Evolutionary conservation across 129 eudicot species (phyloP).

Genomic region (Lonicera japonica): DNA sequence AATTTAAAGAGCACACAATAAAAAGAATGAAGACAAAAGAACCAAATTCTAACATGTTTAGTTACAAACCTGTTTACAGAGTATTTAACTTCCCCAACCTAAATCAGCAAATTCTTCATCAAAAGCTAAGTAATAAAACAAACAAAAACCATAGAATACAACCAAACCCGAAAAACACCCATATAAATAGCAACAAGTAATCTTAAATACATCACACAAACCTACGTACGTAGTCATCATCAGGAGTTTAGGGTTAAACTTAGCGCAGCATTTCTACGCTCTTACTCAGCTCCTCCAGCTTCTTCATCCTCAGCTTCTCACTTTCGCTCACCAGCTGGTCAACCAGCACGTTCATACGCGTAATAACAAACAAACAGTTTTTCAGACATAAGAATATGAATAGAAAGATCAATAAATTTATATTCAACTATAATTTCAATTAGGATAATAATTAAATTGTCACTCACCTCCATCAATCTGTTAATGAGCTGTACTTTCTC

Average conservation of each 20-base stretch:
- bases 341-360: slow-evolving; percentile 23
- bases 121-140: slow-evolving; percentile 32
- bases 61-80: slow-evolving; percentile 80
- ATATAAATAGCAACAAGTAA: slow-evolving; percentile 36
- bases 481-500: slow-evolving; percentile 91
- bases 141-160: slow-evolving; percentile 35
- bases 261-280: slow-evolving; percentile 68
- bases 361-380: not conserved
- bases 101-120: slow-evolving; percentile 56
- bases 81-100: slow-evolving; percentile 40
- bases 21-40: slow-evolving; percentile 15
- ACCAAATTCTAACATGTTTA: slow-evolving; percentile 61
- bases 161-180: slow-evolving; percentile 56
- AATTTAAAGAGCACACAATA: not conserved
- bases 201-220: slow-evolving; percentile 70
- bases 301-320: slow-evolving; percentile 96
- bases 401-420: not conserved
- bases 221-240: slow-evolving; percentile 42
- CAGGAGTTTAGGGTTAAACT: slow-evolving; percentile 17
- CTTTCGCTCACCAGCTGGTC: slow-evolving; percentile 96
- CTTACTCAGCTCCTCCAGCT: slow-evolving; percentile 95
- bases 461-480: slow-evolving; percentile 87
- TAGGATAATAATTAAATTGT: slow-evolving; percentile 15
- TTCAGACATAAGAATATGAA: not conserved
- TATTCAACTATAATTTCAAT: not conserved